Percentiles rank a stretch among this genome's conserved stretches.
These are phyloP conservation scores for Colletotrichum coccodes DNA, from an alignment of 2,329 filamentous ascomycete genomes.

Conservation along the genomic window DNA sequence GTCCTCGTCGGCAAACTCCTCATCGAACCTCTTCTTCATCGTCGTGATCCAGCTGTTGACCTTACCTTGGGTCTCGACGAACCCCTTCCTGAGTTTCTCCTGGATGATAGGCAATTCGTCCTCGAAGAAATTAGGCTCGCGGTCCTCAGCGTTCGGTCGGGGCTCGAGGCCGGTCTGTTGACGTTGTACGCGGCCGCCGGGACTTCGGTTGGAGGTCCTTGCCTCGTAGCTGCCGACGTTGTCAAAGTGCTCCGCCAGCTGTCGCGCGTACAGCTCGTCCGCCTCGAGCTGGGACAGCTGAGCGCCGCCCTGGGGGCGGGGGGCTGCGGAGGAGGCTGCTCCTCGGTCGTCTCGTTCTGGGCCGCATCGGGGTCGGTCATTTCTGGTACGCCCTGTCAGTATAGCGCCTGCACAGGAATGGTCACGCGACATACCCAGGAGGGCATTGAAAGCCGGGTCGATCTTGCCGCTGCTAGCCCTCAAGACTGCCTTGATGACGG, in stretches of 20 bases:
- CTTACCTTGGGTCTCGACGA: slow-evolving; percentile 90
- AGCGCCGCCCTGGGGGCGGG: slow-evolving; percentile 71
- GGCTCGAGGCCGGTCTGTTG: slow-evolving; percentile 61
- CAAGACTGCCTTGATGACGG: slow-evolving; percentile 88
- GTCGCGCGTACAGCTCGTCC: slow-evolving; percentile 91
- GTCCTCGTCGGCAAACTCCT: slow-evolving; percentile 81
- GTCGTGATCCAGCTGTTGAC: slow-evolving; percentile 94
- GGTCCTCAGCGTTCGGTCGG: slow-evolving; percentile 64
- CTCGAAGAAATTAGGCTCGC: slow-evolving; percentile 91
- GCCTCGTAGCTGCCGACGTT: slow-evolving; percentile 68
- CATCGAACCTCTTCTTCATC: slow-evolving; percentile 93
- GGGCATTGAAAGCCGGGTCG: slow-evolving; percentile 94
- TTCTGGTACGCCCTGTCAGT: slow-evolving; percentile 53
- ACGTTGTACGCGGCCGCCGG: slow-evolving; percentile 35
- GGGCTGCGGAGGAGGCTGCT: slow-evolving; percentile 79
- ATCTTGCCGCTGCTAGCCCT: slow-evolving; percentile 86
- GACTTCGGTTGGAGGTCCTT: slow-evolving; percentile 59
- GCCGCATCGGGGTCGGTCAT: slow-evolving; percentile 83
- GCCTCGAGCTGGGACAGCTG: slow-evolving; percentile 85
- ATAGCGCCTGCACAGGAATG: neutral
- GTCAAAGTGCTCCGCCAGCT: slow-evolving; percentile 91
- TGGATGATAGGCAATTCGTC: slow-evolving; percentile 94
- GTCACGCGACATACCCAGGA: slow-evolving; percentile 72
- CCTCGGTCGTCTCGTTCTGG: slow-evolving; percentile 62
- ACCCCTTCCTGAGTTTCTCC: slow-evolving; percentile 93